phyloP scores from a whole-genome alignment of 441 rosid species.

The Erodium trifolium region DNA sequence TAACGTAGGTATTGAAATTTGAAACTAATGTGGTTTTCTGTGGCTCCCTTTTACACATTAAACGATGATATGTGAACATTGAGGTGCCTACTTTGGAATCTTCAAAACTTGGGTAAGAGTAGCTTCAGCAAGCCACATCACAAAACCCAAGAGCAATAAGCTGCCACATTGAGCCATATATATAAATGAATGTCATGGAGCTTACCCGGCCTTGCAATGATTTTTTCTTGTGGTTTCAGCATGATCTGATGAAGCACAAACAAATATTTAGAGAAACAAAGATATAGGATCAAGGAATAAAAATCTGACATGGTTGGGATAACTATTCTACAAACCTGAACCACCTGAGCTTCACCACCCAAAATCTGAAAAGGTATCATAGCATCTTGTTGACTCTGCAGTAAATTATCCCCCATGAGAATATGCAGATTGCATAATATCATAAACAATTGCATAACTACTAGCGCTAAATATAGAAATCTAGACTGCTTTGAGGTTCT shows the following conservation, averaged over 20 bases:
- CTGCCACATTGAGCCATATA: background rate
- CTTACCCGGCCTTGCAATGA: slow-evolving; percentile 82
- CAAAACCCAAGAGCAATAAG: background rate
- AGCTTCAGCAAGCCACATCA: background rate
- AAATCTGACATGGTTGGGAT: slow-evolving; percentile 2
- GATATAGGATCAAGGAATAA: background rate
- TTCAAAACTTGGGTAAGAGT: background rate
- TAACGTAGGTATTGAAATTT: background rate
- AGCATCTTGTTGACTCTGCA: slow-evolving; percentile 85
- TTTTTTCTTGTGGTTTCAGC: slow-evolving; percentile 88
- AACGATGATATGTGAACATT: background rate
- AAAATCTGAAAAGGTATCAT: slow-evolving; percentile 86
- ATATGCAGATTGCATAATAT: slow-evolving; percentile 2
- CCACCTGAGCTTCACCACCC: slow-evolving; percentile 98
- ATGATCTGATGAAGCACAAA: slow-evolving; percentile 48
- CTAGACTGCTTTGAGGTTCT: no score
- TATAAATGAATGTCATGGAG: slow-evolving; percentile 5
- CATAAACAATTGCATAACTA: background rate
- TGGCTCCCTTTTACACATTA: background rate
- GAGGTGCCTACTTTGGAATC: background rate
- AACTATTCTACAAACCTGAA: slow-evolving; percentile 51
- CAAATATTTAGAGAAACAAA: slow-evolving; percentile 8
- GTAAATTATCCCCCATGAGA: slow-evolving; percentile 19
- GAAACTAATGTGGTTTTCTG: background rate
- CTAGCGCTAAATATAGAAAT: no score